Evolutionary conservation across 2,329 filamentous ascomycete species (phyloP).

Genomic region (Colletotrichum sp.): DNA sequence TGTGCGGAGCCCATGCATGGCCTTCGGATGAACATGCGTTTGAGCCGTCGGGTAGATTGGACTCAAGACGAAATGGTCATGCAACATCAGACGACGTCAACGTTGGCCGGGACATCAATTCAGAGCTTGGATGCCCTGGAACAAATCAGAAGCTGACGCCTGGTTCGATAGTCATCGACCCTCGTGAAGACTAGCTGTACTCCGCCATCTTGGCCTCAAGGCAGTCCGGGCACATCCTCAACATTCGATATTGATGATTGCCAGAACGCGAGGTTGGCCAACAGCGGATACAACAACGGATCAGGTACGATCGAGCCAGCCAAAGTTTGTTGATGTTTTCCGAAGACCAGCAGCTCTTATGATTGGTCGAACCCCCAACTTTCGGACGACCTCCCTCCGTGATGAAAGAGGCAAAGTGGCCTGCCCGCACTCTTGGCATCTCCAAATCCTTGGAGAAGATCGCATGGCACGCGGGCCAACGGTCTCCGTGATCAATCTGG

Average conservation of each 20-base stretch:
- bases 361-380: constrained; percentile 11
- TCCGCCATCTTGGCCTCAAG: neutral
- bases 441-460: neutral
- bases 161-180: no score
- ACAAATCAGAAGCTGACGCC: neutral
- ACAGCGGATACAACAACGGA: neutral
- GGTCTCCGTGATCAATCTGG: constrained; percentile 11
- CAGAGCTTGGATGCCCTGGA: neutral
- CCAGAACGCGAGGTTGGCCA: neutral
- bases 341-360: neutral
- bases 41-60: neutral
- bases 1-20: neutral
- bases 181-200: neutral
- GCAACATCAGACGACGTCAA: neutral
- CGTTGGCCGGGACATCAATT: neutral
- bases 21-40: neutral
- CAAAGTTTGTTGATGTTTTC: neutral
- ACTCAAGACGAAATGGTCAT: neutral
- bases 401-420: neutral
- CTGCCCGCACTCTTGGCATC: neutral
- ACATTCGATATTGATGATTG: neutral
- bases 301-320: constrained; percentile 3
- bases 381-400: constrained; percentile 1
- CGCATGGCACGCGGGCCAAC: constrained; percentile 13
- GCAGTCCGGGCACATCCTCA: neutral